Base-by-base conservation (phyloP, 179 eudicot genomes). In the Monotropa hypopitys region DNA sequence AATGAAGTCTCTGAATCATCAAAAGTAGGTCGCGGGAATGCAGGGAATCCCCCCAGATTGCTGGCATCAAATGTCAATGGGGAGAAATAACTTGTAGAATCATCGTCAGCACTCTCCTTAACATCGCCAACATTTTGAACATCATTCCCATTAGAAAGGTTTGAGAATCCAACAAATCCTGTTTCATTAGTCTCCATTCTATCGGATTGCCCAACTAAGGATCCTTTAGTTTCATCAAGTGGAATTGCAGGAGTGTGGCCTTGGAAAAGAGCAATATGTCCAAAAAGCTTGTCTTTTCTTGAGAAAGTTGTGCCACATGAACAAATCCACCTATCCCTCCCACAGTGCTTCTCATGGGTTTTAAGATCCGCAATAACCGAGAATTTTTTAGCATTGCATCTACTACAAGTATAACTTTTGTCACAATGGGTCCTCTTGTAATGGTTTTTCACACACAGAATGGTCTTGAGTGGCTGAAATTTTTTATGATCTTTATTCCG, bases 291-390 rank as follows among this genome's bases (percentile, higher is more conserved):
- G 66, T 90, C 97, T 82, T 91, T 91, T 78, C 91, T 86, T 0
- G 90, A 87, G 77, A 93, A 93, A 1, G 89, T 88, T 1, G 89
- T 88, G 5, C 97, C 97, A 76, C 99, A 95, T 15, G 99, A 95
- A 81, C 99, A 95, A 74, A 91, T 86, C 97, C 99, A 95, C 77
- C 88, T 91, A 81, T 93, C 99, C 80, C 88, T 84, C 7, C 99
- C 99, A 85, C 99, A 95, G 49, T 95, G 99, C 84, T 95, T 95
- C 78, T 95, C 99, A 74, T 93, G 99, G 33, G 99, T 95, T 82
- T 92, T 92, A 33, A 94, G 92, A 83, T 94, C 98, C 43, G 98
- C 98, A 78, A 94, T 88, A 11, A 94, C 98, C 0, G 98, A 94
- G 78, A 94, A 94, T 74, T 88, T 94, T 85, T 94, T 94, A 18